phyloP scores from a whole-genome alignment of 108 stramenopile species.

The Seminavis robusta region DNA sequence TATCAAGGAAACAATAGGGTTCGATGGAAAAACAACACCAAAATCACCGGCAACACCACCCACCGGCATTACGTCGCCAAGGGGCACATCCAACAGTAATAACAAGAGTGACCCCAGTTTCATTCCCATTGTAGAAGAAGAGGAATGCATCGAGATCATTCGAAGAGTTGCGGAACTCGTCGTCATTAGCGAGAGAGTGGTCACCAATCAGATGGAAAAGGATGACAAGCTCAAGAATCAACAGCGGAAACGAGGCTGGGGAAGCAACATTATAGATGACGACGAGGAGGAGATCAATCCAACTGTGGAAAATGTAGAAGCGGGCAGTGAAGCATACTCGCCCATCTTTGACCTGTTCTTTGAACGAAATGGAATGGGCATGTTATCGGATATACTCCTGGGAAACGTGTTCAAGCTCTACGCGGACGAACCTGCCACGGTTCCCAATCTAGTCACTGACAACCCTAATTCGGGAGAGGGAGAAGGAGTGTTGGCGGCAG shows the following conservation, averaged over 20 bases:
- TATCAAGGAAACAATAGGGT: no score
- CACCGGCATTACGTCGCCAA: no score
- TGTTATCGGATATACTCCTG: slow-evolving; percentile 58
- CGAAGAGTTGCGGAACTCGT: slow-evolving; percentile 77
- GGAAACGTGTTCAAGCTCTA: slow-evolving; percentile 52
- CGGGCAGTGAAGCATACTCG: not conserved
- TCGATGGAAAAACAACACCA: no score
- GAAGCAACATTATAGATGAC: not conserved
- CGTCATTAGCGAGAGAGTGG: slow-evolving; percentile 55
- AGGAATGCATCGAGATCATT: slow-evolving; percentile 62
- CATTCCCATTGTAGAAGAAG: slow-evolving; percentile 36
- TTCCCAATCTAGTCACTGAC: no score
- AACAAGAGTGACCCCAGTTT: slow-evolving; percentile 18
- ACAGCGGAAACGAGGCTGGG: not conserved
- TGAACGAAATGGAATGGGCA: slow-evolving; percentile 64
- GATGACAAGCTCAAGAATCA: slow-evolving; percentile 6
- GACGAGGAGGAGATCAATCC: slow-evolving; percentile 1
- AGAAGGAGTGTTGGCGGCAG: not conserved
- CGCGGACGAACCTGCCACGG: no score
- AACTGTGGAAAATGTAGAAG: not conserved
- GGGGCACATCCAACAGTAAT: no score
- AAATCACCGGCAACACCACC: no score
- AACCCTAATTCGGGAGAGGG: no score
- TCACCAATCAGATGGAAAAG: slow-evolving; percentile 12
- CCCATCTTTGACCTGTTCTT: slow-evolving; percentile 70